A percentile compares a stretch with the other conserved stretches of the same genome.
Evolutionary conservation across 331 rosid species (phyloP).

Genomic region (Telfairia occidentalis): DNA sequence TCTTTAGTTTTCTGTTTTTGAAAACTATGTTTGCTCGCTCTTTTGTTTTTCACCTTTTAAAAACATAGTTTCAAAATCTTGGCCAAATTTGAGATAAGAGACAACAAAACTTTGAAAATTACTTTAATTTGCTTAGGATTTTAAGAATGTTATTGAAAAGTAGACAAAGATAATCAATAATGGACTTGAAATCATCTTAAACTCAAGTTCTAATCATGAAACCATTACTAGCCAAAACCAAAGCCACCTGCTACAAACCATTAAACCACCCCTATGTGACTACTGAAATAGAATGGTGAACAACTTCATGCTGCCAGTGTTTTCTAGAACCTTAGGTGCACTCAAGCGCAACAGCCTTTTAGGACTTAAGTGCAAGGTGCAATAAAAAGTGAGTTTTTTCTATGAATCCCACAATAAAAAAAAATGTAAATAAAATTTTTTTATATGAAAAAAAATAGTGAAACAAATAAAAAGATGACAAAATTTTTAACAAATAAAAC

Average conservation of each 20-base stretch:
- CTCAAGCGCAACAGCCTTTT: too few relatives aligned
- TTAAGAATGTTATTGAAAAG: neutral
- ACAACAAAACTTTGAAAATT: neutral
- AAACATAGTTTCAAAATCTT: neutral
- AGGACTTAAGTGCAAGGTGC: too few relatives aligned
- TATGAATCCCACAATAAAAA: too few relatives aligned
- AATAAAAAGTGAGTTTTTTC: too few relatives aligned
- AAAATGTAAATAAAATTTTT: too few relatives aligned
- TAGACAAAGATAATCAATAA: neutral
- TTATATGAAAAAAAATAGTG: too few relatives aligned
- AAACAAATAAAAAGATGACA: too few relatives aligned
- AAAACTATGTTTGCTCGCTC: neutral
- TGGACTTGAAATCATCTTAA: neutral
- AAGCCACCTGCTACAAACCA: neutral
- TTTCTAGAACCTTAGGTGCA: too few relatives aligned
- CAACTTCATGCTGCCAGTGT: too few relatives aligned
- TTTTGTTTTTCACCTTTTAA: neutral
- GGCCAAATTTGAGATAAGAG: neutral
- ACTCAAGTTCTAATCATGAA: neutral
- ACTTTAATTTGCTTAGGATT: neutral
- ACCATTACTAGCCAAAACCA: neutral
- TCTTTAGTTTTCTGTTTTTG: neutral
- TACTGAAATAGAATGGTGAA: neutral
- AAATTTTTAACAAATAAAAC: too few relatives aligned
- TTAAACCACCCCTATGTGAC: neutral